A percentile compares a stretch with the other conserved stretches of the same genome.
Conservation (phyloP, 2,329 filamentous ascomycete genomes). For the Thelonectria blattea region DNA sequence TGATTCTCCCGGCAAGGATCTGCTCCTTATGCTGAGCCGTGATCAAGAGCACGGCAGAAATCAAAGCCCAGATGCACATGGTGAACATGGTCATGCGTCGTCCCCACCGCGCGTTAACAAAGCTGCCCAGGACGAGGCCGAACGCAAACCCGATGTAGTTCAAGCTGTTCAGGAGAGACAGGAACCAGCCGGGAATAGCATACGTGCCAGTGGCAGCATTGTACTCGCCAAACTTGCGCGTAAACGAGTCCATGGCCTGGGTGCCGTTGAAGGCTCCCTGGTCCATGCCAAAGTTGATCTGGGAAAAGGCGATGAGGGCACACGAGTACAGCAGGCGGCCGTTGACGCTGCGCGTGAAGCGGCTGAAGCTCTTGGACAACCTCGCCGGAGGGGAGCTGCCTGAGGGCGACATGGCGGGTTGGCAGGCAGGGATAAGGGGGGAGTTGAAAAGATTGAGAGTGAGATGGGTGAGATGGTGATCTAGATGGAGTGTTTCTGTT, state of each 20-base stretch:
- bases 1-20: slow-evolving; percentile 43
- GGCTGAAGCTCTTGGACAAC: background rate
- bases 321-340: background rate
- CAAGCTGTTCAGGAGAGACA: slow-evolving; percentile 9
- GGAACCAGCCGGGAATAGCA: background rate
- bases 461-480: too few species aligned
- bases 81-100: slow-evolving; percentile 44
- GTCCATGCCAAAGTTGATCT: background rate
- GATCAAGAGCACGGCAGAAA: slow-evolving; percentile 41
- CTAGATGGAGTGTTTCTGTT: too few species aligned
- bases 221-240: background rate
- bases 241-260: background rate
- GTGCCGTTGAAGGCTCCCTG: background rate
- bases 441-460: too few species aligned
- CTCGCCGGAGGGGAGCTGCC: background rate
- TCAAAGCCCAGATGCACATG: slow-evolving; percentile 45
- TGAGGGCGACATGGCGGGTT: too few species aligned
- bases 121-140: background rate
- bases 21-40: slow-evolving; percentile 40
- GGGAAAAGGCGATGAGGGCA: background rate
- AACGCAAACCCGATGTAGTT: slow-evolving; percentile 7
- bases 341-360: background rate
- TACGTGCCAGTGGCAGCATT: background rate
- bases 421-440: too few species aligned
- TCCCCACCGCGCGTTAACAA: slow-evolving; percentile 38